These are phyloP conservation scores for Drechslerella stenobrocha DNA, from an alignment of 2,329 filamentous ascomycete genomes.

Conservation along the genomic window DNA sequence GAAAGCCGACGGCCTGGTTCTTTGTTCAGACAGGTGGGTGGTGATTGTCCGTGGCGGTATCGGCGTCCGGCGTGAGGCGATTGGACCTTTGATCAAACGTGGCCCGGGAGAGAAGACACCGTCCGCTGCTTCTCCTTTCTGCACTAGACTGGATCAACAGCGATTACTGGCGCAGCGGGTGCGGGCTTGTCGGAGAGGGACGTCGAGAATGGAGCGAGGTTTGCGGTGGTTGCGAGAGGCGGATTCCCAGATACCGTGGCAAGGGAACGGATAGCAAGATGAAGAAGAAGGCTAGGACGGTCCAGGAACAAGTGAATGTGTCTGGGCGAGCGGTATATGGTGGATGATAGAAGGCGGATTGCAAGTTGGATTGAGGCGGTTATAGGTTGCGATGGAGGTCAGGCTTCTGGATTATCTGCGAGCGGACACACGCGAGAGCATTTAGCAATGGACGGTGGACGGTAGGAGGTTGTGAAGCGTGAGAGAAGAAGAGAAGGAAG, in stretches of 20 bases:
- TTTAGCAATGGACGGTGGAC: too few species aligned
- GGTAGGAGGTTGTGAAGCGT: too few species aligned
- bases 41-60: too few species aligned
- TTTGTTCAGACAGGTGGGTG: too few species aligned
- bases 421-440: not conserved
- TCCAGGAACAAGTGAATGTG: constrained; percentile 6
- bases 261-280: not conserved
- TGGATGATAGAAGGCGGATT: constrained; percentile 6
- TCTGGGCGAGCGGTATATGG: not conserved
- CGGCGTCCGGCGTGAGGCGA: too few species aligned
- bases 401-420: constrained; percentile 27
- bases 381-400: not conserved
- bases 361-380: constrained; percentile 1
- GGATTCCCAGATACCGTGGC: not conserved
- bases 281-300: not conserved
- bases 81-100: too few species aligned
- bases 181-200: not conserved
- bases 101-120: too few species aligned
- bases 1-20: too few species aligned
- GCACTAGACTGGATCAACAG: too few species aligned
- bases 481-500: not conserved
- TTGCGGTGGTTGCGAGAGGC: not conserved
- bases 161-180: too few species aligned
- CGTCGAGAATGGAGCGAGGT: not conserved
- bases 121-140: too few species aligned